Evolutionary conservation across 768 basidiomycete genomes (phyloP).

Genomic region (Pisolithus tinctorius): DNA sequence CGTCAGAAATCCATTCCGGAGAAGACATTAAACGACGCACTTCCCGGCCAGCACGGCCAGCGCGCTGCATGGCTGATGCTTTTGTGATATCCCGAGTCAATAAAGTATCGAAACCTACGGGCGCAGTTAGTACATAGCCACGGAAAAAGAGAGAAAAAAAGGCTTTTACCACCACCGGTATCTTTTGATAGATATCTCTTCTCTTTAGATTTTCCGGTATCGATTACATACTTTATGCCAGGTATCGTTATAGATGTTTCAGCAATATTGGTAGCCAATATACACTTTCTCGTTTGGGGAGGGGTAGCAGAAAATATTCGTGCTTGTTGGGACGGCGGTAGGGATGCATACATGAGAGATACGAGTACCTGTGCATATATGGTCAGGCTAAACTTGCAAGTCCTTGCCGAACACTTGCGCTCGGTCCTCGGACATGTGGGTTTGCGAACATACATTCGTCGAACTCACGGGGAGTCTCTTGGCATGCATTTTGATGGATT

Average conservation of each 20-base stretch:
- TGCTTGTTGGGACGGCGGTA: constrained; percentile 70
- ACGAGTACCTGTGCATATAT: constrained; percentile 50
- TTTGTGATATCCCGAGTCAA: constrained; percentile 78
- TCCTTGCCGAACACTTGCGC: not conserved
- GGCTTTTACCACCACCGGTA: constrained; percentile 56
- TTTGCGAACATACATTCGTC: constrained; percentile 37
- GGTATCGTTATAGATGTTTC: constrained; percentile 98
- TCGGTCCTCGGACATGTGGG: not conserved
- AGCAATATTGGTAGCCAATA: constrained; percentile 95
- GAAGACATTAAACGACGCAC: constrained; percentile 29
- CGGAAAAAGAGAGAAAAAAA: not conserved
- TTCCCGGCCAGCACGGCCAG: constrained; percentile 95
- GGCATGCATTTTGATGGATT: constrained; percentile 63
- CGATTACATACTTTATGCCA: constrained; percentile 91
- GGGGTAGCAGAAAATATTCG: constrained; percentile 70
- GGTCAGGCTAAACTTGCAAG: not conserved
- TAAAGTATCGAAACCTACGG: constrained; percentile 79
- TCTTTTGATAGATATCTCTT: constrained; percentile 73
- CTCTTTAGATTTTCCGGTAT: constrained; percentile 94
- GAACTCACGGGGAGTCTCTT: constrained; percentile 57
- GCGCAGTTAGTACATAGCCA: not conserved
- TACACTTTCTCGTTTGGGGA: constrained; percentile 74
- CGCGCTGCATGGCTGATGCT: constrained; percentile 88
- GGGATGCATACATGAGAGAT: constrained; percentile 81
- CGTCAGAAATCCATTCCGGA: constrained; percentile 1